Evolutionary conservation across 805 yeast species (phyloP).

Genomic region (Brettanomyces naardenensis): DNA sequence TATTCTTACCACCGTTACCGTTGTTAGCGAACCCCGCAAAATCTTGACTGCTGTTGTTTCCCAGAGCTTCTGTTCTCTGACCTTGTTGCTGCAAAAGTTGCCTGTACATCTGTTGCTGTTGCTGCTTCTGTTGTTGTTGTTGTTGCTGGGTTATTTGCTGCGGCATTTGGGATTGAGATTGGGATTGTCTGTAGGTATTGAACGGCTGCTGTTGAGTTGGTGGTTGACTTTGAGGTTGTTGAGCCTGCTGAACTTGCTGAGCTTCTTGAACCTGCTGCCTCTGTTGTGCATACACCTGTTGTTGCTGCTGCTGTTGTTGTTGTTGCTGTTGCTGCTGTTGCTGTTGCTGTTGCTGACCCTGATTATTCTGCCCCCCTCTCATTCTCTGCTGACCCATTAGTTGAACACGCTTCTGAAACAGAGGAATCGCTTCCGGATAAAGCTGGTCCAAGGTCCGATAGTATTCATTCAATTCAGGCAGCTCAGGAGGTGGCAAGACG

Average conservation of each 20-base stretch:
- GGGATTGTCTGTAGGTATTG: constrained; percentile 5
- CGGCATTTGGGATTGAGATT: constrained; percentile 23
- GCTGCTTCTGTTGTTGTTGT: constrained; percentile 11
- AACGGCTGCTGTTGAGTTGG: constrained; percentile 14
- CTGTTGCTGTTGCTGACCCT: constrained; percentile 18
- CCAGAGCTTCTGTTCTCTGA: no score
- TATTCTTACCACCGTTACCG: no score
- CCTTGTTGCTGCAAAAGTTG: constrained; percentile 8
- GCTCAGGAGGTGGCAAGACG: constrained; percentile 45
- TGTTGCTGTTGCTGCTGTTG: constrained; percentile 12
- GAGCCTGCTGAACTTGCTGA: constrained; percentile 11
- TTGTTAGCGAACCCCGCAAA: no score
- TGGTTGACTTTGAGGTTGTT: constrained; percentile 18
- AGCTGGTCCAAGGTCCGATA: constrained; percentile 32
- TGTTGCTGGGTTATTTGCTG: constrained; percentile 18
- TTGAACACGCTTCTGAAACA: constrained; percentile 22
- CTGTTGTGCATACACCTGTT: constrained; percentile 6
- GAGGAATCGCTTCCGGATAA: constrained; percentile 41
- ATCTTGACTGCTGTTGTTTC: no score
- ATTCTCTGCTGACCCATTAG: constrained; percentile 18
- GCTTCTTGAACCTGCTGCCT: constrained; percentile 3
- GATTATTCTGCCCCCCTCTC: constrained; percentile 8
- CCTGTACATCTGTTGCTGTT: constrained; percentile 7
- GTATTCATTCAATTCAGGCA: constrained; percentile 42
- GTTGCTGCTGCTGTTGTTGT: background rate